Evolutionary conservation across 805 yeast genomes (phyloP).

Genomic region (Myxozyma sirexii): DNA sequence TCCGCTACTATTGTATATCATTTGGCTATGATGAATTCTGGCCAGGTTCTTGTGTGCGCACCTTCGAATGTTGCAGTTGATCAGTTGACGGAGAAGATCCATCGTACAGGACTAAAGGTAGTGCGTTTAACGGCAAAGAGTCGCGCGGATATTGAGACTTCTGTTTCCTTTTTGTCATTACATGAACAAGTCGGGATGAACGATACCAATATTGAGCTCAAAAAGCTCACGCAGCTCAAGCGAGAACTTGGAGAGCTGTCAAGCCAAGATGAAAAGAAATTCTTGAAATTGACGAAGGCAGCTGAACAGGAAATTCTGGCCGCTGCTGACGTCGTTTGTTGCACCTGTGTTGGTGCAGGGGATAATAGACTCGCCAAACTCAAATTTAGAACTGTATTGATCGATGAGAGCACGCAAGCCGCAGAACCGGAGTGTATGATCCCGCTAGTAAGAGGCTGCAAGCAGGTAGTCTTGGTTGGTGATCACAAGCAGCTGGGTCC

Average conservation of each 20-base stretch:
- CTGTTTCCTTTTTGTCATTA: conserved; percentile 60
- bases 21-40: conserved; percentile 60
- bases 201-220: conserved; percentile 48
- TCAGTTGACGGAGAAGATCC: conserved; percentile 76
- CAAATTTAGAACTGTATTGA: conserved; percentile 74
- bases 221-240: conserved; percentile 59
- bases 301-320: conserved; percentile 56
- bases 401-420: conserved; percentile 94
- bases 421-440: conserved; percentile 89
- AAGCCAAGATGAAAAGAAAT: conserved; percentile 53
- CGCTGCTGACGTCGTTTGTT: conserved; percentile 76
- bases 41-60: conserved; percentile 82
- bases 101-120: conserved; percentile 71
- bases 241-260: conserved; percentile 72
- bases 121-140: conserved; percentile 75
- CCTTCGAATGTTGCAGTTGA: conserved; percentile 96
- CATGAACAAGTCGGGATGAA: conserved; percentile 57
- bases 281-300: conserved; percentile 47
- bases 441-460: conserved; percentile 86
- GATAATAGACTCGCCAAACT: conserved; percentile 61
- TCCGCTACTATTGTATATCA: conserved; percentile 87
- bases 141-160: conserved; percentile 76
- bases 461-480: conserved; percentile 87
- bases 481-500: conserved; percentile 97
- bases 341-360: conserved; percentile 93